Evolutionary conservation across 139 green algal genomes (phyloP).

Genomic region (Picocystis salinarum): DNA sequence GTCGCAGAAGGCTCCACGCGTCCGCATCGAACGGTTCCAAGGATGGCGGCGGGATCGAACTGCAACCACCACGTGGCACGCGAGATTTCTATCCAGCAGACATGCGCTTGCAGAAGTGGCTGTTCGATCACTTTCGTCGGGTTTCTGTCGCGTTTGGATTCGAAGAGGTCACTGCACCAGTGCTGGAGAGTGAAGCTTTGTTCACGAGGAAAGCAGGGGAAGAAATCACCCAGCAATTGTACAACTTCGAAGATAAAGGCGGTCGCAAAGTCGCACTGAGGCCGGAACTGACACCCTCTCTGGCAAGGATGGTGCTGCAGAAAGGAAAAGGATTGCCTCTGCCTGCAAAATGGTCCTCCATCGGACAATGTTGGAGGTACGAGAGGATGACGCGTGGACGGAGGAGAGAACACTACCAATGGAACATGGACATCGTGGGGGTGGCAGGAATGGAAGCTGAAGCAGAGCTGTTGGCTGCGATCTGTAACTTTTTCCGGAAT

Average conservation of each 20-base stretch:
- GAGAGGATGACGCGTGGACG: constrained; percentile 80
- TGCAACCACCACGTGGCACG: constrained; percentile 35
- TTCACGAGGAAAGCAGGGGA: constrained; percentile 92
- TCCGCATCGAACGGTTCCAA: too few species aligned
- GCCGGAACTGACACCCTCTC: constrained; percentile 86
- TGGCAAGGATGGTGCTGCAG: constrained; percentile 35
- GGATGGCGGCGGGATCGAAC: too few species aligned
- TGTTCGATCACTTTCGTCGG: constrained; percentile 61
- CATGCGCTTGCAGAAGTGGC: constrained; percentile 75
- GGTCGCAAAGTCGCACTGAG: constrained; percentile 63
- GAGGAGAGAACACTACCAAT: constrained; percentile 94
- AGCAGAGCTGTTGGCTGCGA: constrained; percentile 81
- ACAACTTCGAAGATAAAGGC: constrained; percentile 96
- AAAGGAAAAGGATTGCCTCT: constrained; percentile 1
- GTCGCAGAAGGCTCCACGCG: too few species aligned
- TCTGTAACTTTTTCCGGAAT: constrained; percentile 64
- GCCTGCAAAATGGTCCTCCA: constrained; percentile 88
- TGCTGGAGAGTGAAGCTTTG: constrained; percentile 91
- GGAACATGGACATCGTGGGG: constrained; percentile 95
- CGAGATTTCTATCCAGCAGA: constrained; percentile 90
- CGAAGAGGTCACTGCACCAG: constrained; percentile 82
- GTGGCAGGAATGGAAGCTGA: constrained; percentile 67
- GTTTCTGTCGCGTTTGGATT: constrained; percentile 48
- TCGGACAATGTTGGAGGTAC: constrained; percentile 93
- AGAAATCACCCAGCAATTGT: constrained; percentile 86